Evolutionary conservation across 1,284 basidiomycete genomes (phyloP).

Genomic region (Abortiporus biennis): DNA sequence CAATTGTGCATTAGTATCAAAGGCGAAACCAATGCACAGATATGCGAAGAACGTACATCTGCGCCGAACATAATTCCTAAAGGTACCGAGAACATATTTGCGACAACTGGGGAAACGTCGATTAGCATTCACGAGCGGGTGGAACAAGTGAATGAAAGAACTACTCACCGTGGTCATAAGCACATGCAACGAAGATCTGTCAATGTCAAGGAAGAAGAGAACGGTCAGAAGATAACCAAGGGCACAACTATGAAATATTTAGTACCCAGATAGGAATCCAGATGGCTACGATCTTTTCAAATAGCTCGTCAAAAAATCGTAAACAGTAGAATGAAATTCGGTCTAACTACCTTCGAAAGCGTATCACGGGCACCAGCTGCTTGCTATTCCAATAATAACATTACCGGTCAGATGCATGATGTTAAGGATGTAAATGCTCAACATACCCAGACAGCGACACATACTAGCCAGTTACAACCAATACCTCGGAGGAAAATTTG

Average conservation of each 20-base stretch:
- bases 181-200: slow-evolving; percentile 66
- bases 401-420: neutral
- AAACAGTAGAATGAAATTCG: too few species aligned
- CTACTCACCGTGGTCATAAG: slow-evolving; percentile 63
- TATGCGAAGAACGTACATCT: slow-evolving; percentile 34
- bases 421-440: neutral
- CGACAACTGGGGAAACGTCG: slow-evolving; percentile 36
- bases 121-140: neutral
- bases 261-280: slow-evolving; percentile 81
- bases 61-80: slow-evolving; percentile 71
- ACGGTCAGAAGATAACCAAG: neutral
- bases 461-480: slow-evolving; percentile 77
- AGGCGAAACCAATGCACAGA: neutral
- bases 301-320: too few species aligned
- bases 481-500: slow-evolving; percentile 75
- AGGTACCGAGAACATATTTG: slow-evolving; percentile 73
- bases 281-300: slow-evolving; percentile 47
- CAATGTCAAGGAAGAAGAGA: neutral
- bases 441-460: slow-evolving; percentile 71
- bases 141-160: neutral
- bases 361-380: slow-evolving; percentile 68
- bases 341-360: slow-evolving; percentile 57
- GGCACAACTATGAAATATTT: slow-evolving; percentile 20
- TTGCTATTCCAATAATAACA: slow-evolving; percentile 41
- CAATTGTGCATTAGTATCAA: neutral